Percentiles rank a stretch among this genome's conserved stretches.
Evolutionary conservation across 129 eudicot genomes (phyloP).

Genomic region (Scalesia atractyloides): DNA sequence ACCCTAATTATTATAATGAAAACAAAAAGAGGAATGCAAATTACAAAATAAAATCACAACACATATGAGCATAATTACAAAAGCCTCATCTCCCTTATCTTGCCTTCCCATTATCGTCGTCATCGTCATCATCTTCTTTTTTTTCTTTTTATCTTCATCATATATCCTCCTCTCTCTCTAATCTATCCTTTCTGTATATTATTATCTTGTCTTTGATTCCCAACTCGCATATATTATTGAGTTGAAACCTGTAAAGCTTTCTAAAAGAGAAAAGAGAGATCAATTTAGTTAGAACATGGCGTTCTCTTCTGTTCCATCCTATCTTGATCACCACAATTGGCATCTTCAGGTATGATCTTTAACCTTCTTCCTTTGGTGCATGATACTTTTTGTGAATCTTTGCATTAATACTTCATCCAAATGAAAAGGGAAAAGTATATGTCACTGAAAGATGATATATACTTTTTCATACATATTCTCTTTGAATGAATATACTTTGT

Average conservation of each 20-base stretch:
- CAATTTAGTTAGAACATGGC: conserved; percentile 54
- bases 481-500: conserved; percentile 52
- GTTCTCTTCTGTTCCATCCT: conserved; percentile 60
- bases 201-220: conserved; percentile 49
- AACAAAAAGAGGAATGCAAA: conserved; percentile 46
- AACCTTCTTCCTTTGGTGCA: conserved; percentile 22
- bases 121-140: conserved; percentile 27
- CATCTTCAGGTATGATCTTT: conserved; percentile 65
- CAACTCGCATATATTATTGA: conserved; percentile 52
- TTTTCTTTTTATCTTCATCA: conserved; percentile 35
- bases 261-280: conserved; percentile 45
- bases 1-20: conserved; percentile 58
- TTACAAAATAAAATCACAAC: conserved; percentile 28
- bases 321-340: conserved; percentile 71
- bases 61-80: conserved; percentile 25
- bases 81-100: conserved; percentile 47
- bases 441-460: conserved; percentile 36
- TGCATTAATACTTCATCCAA: conserved; percentile 17
- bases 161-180: conserved; percentile 20
- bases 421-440: conserved; percentile 34
- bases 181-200: conserved; percentile 34
- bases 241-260: conserved; percentile 43
- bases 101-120: conserved; percentile 27
- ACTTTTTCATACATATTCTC: conserved; percentile 45
- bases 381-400: conserved; percentile 22